Percentiles rank a stretch among this genome's conserved stretches.
Evolutionary conservation across 305 asterid genomes (phyloP).

Genomic region (Fraxinus nigra): DNA sequence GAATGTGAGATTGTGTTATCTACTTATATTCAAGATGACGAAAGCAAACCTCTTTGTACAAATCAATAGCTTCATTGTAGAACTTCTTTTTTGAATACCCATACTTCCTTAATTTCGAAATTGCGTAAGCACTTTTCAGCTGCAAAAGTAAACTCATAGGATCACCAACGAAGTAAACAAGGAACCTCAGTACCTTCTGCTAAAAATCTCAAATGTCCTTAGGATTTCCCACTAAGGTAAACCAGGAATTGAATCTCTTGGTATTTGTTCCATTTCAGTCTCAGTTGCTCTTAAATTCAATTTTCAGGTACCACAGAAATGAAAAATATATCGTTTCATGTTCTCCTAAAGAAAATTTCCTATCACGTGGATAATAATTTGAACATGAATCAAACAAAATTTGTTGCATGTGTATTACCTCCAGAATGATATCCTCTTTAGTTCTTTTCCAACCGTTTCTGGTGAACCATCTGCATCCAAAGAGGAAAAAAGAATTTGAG

Average conservation of each 20-base stretch:
- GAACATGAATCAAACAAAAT: constrained; percentile 13
- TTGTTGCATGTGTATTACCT: constrained; percentile 46
- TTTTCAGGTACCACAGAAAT: constrained; percentile 17
- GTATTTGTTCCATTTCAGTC: neutral
- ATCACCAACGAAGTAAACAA: constrained; percentile 18
- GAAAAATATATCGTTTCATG: constrained; percentile 7
- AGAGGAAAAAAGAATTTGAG: constrained; percentile 19
- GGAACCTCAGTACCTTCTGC: constrained; percentile 12
- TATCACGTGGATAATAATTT: constrained; percentile 12
- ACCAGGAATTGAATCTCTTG: constrained; percentile 1
- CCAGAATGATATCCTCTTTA: constrained; percentile 63
- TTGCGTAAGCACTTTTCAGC: constrained; percentile 88
- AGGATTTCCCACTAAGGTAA: constrained; percentile 2
- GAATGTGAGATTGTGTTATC: neutral
- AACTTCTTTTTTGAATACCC: constrained; percentile 81
- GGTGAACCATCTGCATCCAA: constrained; percentile 78
- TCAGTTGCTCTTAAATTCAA: neutral
- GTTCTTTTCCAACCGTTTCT: constrained; percentile 87
- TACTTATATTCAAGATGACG: constrained; percentile 11
- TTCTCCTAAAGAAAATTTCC: constrained; percentile 7
- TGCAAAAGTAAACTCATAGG: constrained; percentile 39
- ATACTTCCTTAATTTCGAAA: constrained; percentile 70
- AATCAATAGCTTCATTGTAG: constrained; percentile 63
- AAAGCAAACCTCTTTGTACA: constrained; percentile 80
- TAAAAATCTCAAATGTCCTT: constrained; percentile 12